These are phyloP conservation scores for Plasmodium falciparum DNA, from an alignment of 169 alveolate genomes.

Conservation along the genomic window DNA sequence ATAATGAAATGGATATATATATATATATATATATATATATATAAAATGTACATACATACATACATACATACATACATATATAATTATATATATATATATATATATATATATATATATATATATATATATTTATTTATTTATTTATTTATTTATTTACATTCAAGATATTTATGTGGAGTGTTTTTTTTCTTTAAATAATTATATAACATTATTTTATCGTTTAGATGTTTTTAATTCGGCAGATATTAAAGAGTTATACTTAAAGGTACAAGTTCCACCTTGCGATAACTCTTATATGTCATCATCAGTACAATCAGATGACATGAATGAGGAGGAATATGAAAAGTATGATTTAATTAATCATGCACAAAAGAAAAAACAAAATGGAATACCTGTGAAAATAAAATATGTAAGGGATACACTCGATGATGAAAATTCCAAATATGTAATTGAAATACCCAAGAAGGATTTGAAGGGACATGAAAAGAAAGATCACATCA, in stretches of 20 bases:
- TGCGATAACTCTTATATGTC: background rate
- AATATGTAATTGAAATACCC: conserved; percentile 69
- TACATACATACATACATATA: too few species aligned
- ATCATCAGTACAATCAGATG: background rate
- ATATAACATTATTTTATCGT: background rate
- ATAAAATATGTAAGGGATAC: conserved; percentile 60
- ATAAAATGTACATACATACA: too few species aligned
- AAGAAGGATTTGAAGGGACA: conserved; percentile 24
- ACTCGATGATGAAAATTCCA: conserved; percentile 48
- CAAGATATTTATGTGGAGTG: background rate
- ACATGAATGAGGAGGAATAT: background rate
- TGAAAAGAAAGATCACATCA: conserved; percentile 24
- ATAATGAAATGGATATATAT: too few species aligned
- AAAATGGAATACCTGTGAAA: conserved; percentile 59
- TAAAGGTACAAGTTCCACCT: background rate
- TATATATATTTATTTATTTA: too few species aligned
- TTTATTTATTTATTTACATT: too few species aligned
- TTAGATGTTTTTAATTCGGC: too few species aligned
- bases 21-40: background rate
- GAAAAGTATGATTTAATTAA: background rate
- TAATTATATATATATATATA: background rate
- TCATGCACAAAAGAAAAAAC: background rate
- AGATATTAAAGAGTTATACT: too few species aligned
- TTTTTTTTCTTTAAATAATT: background rate
- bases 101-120: conserved; percentile 1